Conservation (phyloP, 805 yeast genomes). For the Candida germanica region DNA sequence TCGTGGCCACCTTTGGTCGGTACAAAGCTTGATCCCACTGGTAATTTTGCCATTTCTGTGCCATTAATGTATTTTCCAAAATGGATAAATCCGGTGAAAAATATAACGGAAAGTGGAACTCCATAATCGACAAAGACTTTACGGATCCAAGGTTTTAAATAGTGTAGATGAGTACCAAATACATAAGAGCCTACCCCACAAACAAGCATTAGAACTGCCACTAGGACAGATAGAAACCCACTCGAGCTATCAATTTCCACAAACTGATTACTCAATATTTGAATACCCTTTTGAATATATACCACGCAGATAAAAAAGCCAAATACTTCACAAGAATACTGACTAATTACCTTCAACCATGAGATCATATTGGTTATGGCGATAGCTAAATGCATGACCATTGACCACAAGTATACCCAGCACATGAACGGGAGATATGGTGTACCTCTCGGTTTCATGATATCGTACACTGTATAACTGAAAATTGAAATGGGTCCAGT, state of each 20-base stretch:
- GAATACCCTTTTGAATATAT: slow-evolving; percentile 87
- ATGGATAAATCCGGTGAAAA: slow-evolving; percentile 90
- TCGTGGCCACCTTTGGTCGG: slow-evolving; percentile 53
- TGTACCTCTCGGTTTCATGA: slow-evolving; percentile 52
- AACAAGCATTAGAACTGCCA: slow-evolving; percentile 71
- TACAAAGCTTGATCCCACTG: slow-evolving; percentile 65
- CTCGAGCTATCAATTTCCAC: slow-evolving; percentile 30
- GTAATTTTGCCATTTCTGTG: slow-evolving; percentile 59
- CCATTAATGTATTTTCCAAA: slow-evolving; percentile 74
- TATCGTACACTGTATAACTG: slow-evolving; percentile 82
- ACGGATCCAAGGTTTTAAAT: slow-evolving; percentile 58
- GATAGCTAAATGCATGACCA: slow-evolving; percentile 71
- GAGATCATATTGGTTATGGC: slow-evolving; percentile 69
- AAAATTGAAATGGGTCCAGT: slow-evolving; percentile 95
- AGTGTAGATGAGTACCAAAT: slow-evolving; percentile 60
- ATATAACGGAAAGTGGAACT: slow-evolving; percentile 76
- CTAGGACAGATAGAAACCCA: slow-evolving; percentile 73
- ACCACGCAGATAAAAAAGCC: slow-evolving; percentile 88
- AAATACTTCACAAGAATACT: slow-evolving; percentile 87
- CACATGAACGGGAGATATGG: slow-evolving; percentile 89
- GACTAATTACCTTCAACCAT: slow-evolving; percentile 66
- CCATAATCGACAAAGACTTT: slow-evolving; percentile 83
- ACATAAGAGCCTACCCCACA: slow-evolving; percentile 64
- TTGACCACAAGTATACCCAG: slow-evolving; percentile 92
- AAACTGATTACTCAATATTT: slow-evolving; percentile 74